These are phyloP conservation scores for Saraca asoca DNA, from an alignment of 331 rosid genomes.

Conservation along the genomic window DNA sequence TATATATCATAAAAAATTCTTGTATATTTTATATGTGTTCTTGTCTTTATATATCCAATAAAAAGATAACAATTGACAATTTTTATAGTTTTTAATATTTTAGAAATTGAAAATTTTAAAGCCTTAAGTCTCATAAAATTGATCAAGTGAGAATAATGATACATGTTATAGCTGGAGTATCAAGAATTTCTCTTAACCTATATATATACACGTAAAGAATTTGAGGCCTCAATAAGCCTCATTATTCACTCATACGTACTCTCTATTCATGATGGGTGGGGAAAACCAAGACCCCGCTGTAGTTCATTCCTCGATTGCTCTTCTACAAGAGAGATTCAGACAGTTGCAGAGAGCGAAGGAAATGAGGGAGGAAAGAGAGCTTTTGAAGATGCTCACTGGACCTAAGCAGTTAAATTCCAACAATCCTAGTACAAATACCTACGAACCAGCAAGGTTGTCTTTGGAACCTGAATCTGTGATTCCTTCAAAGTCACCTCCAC, in stretches of 20 bases:
- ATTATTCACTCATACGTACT: not conserved
- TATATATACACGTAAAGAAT: slow-evolving; percentile 37
- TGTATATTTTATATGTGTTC: no score
- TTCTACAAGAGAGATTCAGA: slow-evolving; percentile 87
- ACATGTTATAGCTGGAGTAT: no score
- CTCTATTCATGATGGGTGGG: slow-evolving; percentile 45
- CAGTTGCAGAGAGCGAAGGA: slow-evolving; percentile 78
- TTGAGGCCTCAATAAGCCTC: slow-evolving; percentile 27
- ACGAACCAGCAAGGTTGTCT: slow-evolving; percentile 38
- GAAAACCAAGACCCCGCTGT: slow-evolving; percentile 46
- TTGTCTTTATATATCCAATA: no score
- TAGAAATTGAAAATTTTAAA: no score
- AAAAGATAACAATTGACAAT: no score
- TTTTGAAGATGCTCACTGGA: slow-evolving; percentile 42
- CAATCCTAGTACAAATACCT: not conserved
- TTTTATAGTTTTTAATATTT: no score
- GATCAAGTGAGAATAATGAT: no score
- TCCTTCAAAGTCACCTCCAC: slow-evolving; percentile 45
- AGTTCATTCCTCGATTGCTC: slow-evolving; percentile 71
- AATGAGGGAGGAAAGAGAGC: slow-evolving; percentile 81
- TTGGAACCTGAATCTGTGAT: slow-evolving; percentile 37
- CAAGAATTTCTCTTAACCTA: slow-evolving; percentile 29
- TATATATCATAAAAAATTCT: not conserved
- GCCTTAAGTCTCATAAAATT: no score
- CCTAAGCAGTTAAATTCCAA: slow-evolving; percentile 37